These are phyloP conservation scores for Termitomyces heimii DNA, from an alignment of 768 basidiomycete species.

Conservation along the genomic window DNA sequence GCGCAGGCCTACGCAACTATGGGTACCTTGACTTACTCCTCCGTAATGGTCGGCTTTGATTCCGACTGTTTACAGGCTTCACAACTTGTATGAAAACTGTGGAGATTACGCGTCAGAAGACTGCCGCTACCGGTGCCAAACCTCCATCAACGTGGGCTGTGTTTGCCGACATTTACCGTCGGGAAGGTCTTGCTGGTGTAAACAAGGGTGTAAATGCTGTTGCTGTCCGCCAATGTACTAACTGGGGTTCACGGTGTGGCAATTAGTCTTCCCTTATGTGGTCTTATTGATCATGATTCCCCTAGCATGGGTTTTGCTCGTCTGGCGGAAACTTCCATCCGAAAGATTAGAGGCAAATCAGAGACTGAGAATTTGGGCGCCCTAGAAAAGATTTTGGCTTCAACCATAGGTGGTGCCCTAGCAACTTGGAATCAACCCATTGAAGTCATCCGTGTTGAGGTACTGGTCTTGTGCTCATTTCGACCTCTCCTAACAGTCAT, in stretches of 20 bases:
- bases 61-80: conserved; percentile 55
- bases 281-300: background rate
- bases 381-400: conserved; percentile 83
- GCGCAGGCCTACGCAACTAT: conserved; percentile 99
- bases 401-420: conserved; percentile 87
- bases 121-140: conserved; percentile 75
- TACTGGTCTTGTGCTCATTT: conserved; percentile 21
- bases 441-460: conserved; percentile 95
- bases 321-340: conserved; percentile 78
- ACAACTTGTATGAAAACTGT: conserved; percentile 99
- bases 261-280: background rate
- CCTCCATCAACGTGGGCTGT: conserved; percentile 92
- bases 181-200: conserved; percentile 91
- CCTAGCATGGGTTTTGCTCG: conserved; percentile 94
- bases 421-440: conserved; percentile 99
- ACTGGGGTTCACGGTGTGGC: conserved; percentile 84
- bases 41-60: background rate
- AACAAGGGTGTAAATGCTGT: conserved; percentile 99
- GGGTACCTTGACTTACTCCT: conserved; percentile 48
- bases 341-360: conserved; percentile 69
- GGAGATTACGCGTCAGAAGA: conserved; percentile 95
- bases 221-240: conserved; percentile 87
- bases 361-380: conserved; percentile 72
- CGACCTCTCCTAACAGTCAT: background rate
- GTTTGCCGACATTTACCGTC: conserved; percentile 90